Evolutionary conservation across 331 rosid genomes (phyloP).

Genomic region (Rosa hybrid): DNA sequence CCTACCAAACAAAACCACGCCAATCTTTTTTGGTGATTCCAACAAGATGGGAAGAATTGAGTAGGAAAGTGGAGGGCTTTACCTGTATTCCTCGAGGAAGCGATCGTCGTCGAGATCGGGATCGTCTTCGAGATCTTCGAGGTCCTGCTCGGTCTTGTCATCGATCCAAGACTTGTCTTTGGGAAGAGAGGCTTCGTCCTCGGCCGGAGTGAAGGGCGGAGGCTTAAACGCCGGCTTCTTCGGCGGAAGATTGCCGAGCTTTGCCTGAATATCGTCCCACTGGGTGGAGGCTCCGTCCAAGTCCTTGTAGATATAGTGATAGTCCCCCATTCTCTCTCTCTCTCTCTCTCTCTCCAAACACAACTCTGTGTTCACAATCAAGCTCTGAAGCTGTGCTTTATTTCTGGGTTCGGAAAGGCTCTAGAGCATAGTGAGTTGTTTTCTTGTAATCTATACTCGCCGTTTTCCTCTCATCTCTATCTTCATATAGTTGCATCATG

Average conservation of each 20-base stretch:
- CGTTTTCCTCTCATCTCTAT: too few relatives aligned
- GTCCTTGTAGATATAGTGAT: constrained; percentile 85
- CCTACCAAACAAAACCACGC: constrained; percentile 39
- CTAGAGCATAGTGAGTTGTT: too few relatives aligned
- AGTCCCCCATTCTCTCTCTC: constrained; percentile 61
- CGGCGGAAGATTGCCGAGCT: constrained; percentile 78
- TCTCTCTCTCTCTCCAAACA: neutral
- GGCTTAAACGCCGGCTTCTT: constrained; percentile 85
- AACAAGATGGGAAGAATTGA: neutral
- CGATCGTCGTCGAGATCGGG: constrained; percentile 80
- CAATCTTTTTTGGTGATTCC: too few relatives aligned
- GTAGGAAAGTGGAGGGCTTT: neutral
- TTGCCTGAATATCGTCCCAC: constrained; percentile 94
- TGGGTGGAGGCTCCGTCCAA: constrained; percentile 92
- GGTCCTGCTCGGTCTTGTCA: constrained; percentile 74
- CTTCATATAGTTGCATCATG: too few relatives aligned
- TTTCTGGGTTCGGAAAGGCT: too few relatives aligned
- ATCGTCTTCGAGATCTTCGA: constrained; percentile 80
- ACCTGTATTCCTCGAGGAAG: constrained; percentile 88
- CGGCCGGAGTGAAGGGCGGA: constrained; percentile 64
- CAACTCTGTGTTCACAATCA: too few relatives aligned
- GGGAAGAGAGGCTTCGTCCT: constrained; percentile 55
- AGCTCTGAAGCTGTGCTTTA: too few relatives aligned
- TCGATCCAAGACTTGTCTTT: constrained; percentile 81
- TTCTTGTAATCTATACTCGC: too few relatives aligned